Evolutionary conservation across 2,329 filamentous ascomycete genomes (phyloP).

Genomic region (Rhytidhysteron rufulum): DNA sequence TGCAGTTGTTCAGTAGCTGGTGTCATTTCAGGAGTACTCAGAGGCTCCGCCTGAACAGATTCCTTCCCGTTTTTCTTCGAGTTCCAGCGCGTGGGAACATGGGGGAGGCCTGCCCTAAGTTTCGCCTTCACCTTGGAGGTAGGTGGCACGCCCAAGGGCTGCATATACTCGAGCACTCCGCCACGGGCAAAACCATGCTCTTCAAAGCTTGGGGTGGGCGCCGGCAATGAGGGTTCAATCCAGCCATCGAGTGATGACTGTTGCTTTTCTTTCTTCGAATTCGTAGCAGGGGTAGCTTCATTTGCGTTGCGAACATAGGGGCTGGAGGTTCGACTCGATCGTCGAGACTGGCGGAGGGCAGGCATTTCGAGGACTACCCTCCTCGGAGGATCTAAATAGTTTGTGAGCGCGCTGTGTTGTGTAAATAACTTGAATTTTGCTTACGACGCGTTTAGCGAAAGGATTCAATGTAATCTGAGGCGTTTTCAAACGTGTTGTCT

Average conservation of each 20-base stretch:
- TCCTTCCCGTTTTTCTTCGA: conserved; percentile 41
- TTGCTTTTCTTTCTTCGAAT: conserved; percentile 27
- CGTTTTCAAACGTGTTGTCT: conserved; percentile 18
- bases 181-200: conserved; percentile 70
- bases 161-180: conserved; percentile 81
- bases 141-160: conserved; percentile 71
- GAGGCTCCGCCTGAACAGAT: conserved; percentile 36
- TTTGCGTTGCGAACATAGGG: conserved; percentile 29
- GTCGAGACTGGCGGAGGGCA: conserved; percentile 34
- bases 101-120: conserved; percentile 40
- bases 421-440: conserved; percentile 23
- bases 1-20: conserved; percentile 36
- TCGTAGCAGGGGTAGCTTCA: conserved; percentile 20
- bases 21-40: conserved; percentile 45
- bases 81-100: conserved; percentile 36
- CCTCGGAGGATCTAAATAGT: background rate
- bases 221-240: conserved; percentile 55
- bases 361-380: conserved; percentile 27
- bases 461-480: conserved; percentile 20
- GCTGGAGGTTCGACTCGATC: conserved; percentile 32
- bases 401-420: background rate
- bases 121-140: conserved; percentile 57
- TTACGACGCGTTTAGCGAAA: conserved; percentile 30
- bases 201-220: conserved; percentile 66
- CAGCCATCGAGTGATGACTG: conserved; percentile 44